Evolutionary conservation across 768 basidiomycete species (phyloP).

Genomic region (Rhizopogon roseolus): DNA sequence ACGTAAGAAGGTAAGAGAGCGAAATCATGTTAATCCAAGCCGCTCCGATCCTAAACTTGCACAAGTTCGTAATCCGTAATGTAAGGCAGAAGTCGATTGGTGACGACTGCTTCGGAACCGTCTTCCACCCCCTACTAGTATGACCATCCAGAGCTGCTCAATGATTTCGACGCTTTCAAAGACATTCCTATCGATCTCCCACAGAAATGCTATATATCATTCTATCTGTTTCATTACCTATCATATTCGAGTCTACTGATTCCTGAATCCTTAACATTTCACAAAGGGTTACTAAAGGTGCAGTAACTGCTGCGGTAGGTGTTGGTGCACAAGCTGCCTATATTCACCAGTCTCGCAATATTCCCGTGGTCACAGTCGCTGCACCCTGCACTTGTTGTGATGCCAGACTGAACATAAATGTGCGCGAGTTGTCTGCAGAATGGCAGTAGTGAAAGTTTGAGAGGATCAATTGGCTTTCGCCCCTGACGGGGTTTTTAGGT

Average conservation of each 20-base stretch:
- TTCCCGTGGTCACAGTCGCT: constrained; percentile 29
- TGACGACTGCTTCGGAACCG: no score
- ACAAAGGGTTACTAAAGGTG: constrained; percentile 77
- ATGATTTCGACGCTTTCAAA: constrained; percentile 51
- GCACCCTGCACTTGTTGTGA: neutral
- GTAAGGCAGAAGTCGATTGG: no score
- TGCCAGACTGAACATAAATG: constrained; percentile 5
- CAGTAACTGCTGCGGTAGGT: constrained; percentile 84
- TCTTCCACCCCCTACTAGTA: no score
- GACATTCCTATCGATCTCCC: constrained; percentile 90
- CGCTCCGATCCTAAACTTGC: no score
- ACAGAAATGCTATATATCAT: constrained; percentile 81
- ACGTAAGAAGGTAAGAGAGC: constrained; percentile 40
- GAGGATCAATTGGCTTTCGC: constrained; percentile 48
- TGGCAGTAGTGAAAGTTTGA: constrained; percentile 29
- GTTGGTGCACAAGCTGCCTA: constrained; percentile 82
- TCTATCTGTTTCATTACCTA: constrained; percentile 83
- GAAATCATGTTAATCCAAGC: constrained; percentile 36
- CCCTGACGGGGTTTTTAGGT: constrained; percentile 61
- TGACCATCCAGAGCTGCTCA: no score
- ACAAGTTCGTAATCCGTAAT: no score
- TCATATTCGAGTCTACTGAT: constrained; percentile 60
- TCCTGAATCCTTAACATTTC: constrained; percentile 31
- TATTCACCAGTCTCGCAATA: constrained; percentile 21
- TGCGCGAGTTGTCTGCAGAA: constrained; percentile 16